Base-by-base conservation (phyloP, 2,329 filamentous ascomycete species). In the Samsoniella hepiali region DNA sequence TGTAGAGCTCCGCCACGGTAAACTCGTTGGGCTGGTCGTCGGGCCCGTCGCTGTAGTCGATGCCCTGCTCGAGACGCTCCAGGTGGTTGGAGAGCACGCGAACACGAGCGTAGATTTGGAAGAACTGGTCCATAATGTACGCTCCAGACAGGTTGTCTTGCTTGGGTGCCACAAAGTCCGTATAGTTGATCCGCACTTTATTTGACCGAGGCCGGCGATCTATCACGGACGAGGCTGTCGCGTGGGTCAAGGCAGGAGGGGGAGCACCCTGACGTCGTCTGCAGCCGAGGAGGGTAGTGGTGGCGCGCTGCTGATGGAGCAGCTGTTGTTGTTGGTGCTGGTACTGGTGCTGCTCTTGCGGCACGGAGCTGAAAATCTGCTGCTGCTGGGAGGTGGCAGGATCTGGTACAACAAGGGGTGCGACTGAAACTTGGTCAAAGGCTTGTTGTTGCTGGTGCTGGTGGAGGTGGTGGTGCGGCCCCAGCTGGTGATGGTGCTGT, bases 1-100 rank as follows among this genome's bases (percentile, higher is more conserved):
- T 71, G 68, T 79, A 79, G 69, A 79, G 74, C 42, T 74, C 73
- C 53, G 78, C 75, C 40, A 79, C 73, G 3, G 77, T 76, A 53
- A 79, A 79, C 31, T 69, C 72, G 63, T 65, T 64, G 31, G 61
- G 64, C 47, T 65, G 70, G 44, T 68, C 69, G 36, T 69, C 68
- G 36, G 60, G 64, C 13, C 69, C 72, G 45, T 63, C 63, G 15
- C 63, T 59, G 5, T 69, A 54, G 1, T 65, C 62, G 0, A 66
- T 66, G 5, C 67, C 70, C 27, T 50, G 45, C 34, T 67, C 68
- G 36, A 66, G 66, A 62, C 64, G 49, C 63, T 74, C 73, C 40
- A 78, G 65, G 42, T 69, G 67, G 15, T 73, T 72, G 51, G 73
- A 70, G n/a, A 79, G 73, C 66, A 74, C 74, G 68, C 76, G 71